A percentile compares a stretch with the other conserved stretches of the same genome.
These are phyloP conservation scores for Candida albicans DNA, from an alignment of 1,139 yeast species.

Conservation along the genomic window DNA sequence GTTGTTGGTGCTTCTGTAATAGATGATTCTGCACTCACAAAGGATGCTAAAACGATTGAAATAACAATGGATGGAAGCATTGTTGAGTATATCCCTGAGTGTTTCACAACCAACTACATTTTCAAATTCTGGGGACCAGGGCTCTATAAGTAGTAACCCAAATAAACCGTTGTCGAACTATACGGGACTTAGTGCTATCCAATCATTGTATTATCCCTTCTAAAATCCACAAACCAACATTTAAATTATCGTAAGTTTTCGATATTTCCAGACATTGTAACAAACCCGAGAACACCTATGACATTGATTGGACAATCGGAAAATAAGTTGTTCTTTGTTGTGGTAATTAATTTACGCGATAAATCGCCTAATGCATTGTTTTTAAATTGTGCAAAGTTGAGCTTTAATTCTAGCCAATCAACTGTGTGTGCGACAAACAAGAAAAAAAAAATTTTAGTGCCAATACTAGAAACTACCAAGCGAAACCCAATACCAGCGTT, in stretches of 20 bases:
- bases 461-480: too few species aligned
- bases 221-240: too few species aligned
- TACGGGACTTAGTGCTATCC: too few species aligned
- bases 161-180: too few species aligned
- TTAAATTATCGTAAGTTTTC: neutral
- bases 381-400: too few species aligned
- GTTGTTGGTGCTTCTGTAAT: constrained; percentile 7
- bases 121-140: neutral
- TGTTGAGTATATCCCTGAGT: neutral
- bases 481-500: too few species aligned
- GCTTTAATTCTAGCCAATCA: too few species aligned
- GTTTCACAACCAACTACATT: neutral
- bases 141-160: neutral
- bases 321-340: neutral
- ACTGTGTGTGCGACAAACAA: too few species aligned
- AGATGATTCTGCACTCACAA: constrained; percentile 2
- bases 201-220: too few species aligned
- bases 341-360: neutral
- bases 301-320: neutral
- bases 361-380: too few species aligned
- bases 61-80: constrained; percentile 6
- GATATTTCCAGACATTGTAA: neutral
- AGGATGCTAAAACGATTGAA: constrained; percentile 9
- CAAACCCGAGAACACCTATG: neutral
- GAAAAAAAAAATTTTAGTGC: too few species aligned